These are phyloP conservation scores for Tylopilus vinaceipallidus DNA, from an alignment of 768 basidiomycete genomes.

Conservation along the genomic window DNA sequence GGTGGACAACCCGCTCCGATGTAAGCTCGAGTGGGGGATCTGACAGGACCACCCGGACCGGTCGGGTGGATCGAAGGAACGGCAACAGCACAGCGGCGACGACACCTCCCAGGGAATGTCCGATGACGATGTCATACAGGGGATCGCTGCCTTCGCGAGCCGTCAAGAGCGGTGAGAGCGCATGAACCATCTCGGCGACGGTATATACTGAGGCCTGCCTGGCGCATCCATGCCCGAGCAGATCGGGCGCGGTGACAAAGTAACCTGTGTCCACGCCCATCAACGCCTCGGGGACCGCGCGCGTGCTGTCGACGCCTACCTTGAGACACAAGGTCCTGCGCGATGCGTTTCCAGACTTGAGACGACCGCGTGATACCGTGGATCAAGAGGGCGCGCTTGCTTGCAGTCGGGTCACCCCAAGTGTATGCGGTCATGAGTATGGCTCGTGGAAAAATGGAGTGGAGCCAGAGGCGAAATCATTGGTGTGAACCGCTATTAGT, in stretches of 20 bases:
- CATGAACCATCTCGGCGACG: constrained; percentile 10
- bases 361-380: constrained; percentile 20
- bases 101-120: constrained; percentile 22
- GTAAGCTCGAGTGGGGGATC: constrained; percentile 15
- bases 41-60: constrained; percentile 15
- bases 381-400: constrained; percentile 18
- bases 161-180: constrained; percentile 11
- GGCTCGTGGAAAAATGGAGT: too few relatives aligned
- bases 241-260: constrained; percentile 23
- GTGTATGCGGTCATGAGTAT: constrained; percentile 2
- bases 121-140: constrained; percentile 15
- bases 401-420: constrained; percentile 20
- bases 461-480: too few relatives aligned
- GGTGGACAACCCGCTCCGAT: neutral
- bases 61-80: constrained; percentile 8
- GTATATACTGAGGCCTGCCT: constrained; percentile 10
- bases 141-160: neutral
- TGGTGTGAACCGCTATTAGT: too few relatives aligned
- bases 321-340: constrained; percentile 11
- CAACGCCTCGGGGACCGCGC: neutral
- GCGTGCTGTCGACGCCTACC: constrained; percentile 2
- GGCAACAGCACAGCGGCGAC: constrained; percentile 13
- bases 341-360: constrained; percentile 16
- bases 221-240: constrained; percentile 20
- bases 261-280: constrained; percentile 17